Evolutionary conservation across 2,329 filamentous ascomycete genomes (phyloP), one percentile per base, ranked within the genome.

Genomic region (Colletotrichum sp.): DNA sequence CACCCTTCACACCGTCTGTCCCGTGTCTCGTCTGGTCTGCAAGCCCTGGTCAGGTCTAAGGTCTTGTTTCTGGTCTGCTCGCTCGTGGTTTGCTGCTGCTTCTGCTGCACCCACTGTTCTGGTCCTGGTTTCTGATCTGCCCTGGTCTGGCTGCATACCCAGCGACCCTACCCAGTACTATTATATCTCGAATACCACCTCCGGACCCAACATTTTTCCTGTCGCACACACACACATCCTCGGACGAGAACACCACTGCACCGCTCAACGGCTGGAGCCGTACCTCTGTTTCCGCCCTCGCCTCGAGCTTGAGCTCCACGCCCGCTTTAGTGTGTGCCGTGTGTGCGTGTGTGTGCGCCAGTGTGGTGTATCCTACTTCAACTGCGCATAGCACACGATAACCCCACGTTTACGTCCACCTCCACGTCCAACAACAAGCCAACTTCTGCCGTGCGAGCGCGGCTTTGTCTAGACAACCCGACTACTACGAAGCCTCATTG

Each of bases 111-210:
- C 70, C 70, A 68, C 70, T 57, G 57, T 64, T 73, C 70, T 76
- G 64, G 73, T 69, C 67, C 67, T 24, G 15, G 68, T 36, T 76
- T 34, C 63, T 69, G 64, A 74, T 74, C 65, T 62, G 74, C 74
- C 74, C 64, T 74, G 74, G 74, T 32, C 74, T 69, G 70, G 71
- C 74, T 74, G 74, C 74, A 76, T 76, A 55, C 32, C 64, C 64
- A 28, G 64, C 59, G 74, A 74, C 65, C 70, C 59, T 74, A 68
- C 73, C 49, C 34, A 71, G 55, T 68, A 65, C 49, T 76, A 34
- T 68, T 76, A 72, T 76, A 76, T 74, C 64, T 76, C 49, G 34
- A 76, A 73, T 76, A 69, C 49, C 70, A 74, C 70, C 59, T 65
- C 65, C 65, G 49, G 59, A 63, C 59, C 65, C 70, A 69, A 65